Percentiles rank a stretch among this genome's conserved stretches.
These are phyloP conservation scores for Alternaria metachromatica DNA, from an alignment of 2,329 filamentous ascomycete genomes.

Conservation along the genomic window DNA sequence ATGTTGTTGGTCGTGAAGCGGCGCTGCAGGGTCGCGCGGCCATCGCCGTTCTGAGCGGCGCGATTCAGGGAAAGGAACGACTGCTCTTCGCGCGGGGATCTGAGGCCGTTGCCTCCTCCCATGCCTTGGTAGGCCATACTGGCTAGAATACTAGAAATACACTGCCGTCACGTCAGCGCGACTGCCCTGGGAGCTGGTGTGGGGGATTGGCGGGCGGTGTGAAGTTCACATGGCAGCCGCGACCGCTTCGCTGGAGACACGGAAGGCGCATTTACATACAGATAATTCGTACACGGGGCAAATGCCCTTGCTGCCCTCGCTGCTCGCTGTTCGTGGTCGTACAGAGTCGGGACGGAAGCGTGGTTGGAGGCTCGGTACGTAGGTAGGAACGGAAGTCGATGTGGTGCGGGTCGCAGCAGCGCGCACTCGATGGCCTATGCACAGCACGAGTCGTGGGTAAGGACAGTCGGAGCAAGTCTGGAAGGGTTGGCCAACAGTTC, in stretches of 20 bases:
- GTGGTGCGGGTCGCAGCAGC: slow-evolving; percentile 11
- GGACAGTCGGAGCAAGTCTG: slow-evolving; percentile 11
- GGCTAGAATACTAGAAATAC: slow-evolving; percentile 46
- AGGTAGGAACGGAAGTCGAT: slow-evolving; percentile 10
- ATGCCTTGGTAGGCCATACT: slow-evolving; percentile 70
- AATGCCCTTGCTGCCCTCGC: slow-evolving; percentile 29
- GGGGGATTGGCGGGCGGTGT: slow-evolving; percentile 48
- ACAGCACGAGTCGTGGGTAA: slow-evolving; percentile 13
- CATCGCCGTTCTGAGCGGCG: slow-evolving; percentile 65
- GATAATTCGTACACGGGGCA: slow-evolving; percentile 38
- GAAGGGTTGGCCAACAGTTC: slow-evolving; percentile 15
- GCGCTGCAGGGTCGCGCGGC: slow-evolving; percentile 79
- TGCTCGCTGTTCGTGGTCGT: slow-evolving; percentile 23
- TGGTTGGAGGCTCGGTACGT: slow-evolving; percentile 17
- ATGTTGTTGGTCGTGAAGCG: slow-evolving; percentile 91
- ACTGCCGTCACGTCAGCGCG: slow-evolving; percentile 43
- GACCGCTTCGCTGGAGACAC: slow-evolving; percentile 17
- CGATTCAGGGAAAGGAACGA: slow-evolving; percentile 75
- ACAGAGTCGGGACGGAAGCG: slow-evolving; percentile 15
- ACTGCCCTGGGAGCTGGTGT: slow-evolving; percentile 24
- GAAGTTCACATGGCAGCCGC: slow-evolving; percentile 28
- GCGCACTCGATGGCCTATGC: slow-evolving; percentile 16
- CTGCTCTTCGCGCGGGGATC: slow-evolving; percentile 75
- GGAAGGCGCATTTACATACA: slow-evolving; percentile 27
- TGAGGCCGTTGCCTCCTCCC: slow-evolving; percentile 76